Evolutionary conservation across 768 basidiomycete species (phyloP).

Genomic region (Serendipita indica): DNA sequence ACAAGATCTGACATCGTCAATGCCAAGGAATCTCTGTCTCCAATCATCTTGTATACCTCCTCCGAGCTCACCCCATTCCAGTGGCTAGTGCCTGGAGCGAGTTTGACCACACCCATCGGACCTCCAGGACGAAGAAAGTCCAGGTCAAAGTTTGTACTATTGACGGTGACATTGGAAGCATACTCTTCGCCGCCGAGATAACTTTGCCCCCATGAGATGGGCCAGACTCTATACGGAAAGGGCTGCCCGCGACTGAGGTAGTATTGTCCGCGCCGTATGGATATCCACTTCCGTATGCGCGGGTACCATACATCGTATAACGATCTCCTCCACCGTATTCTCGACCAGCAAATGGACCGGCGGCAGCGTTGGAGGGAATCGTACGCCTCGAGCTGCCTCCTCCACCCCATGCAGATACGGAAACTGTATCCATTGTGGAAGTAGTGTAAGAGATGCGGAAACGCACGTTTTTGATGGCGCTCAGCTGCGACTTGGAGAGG

Average conservation of each 20-base stretch:
- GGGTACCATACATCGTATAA: not conserved
- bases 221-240: slow-evolving; percentile 6
- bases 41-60: slow-evolving; percentile 5
- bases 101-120: not conserved
- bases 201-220: not conserved
- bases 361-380: not conserved
- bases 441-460: not conserved
- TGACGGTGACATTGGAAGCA: not conserved
- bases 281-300: slow-evolving; percentile 9
- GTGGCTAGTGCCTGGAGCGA: not conserved
- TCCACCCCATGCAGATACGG: not conserved
- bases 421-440: not conserved
- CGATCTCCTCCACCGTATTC: slow-evolving; percentile 8
- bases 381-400: not conserved
- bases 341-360: slow-evolving; percentile 6
- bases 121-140: slow-evolving; percentile 7
- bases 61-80: not conserved
- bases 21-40: slow-evolving; percentile 4
- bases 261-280: slow-evolving; percentile 7
- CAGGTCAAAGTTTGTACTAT: not conserved
- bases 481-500: not conserved
- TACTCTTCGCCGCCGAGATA: slow-evolving; percentile 8
- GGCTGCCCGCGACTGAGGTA: not conserved
- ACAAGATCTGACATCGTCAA: slow-evolving; percentile 5
- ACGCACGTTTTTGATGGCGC: not conserved